Evolutionary conservation across 106 monocot genomes (phyloP), one percentile per base, ranked within the genome.

Genomic region (Dendrobium huoshanense): DNA sequence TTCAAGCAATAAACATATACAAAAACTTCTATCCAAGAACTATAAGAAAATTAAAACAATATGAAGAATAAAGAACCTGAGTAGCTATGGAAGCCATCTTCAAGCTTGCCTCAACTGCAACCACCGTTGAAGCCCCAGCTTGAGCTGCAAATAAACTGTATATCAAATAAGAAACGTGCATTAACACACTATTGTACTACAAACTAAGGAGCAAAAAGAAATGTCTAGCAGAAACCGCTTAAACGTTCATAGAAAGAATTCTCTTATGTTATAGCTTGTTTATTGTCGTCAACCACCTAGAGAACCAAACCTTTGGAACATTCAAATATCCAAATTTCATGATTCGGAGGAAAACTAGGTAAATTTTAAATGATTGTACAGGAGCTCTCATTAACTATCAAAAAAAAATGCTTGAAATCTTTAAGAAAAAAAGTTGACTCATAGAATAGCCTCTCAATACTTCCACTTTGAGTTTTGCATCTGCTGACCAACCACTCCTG

Each of bases 101-200:
- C 72, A 82, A 78, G 86, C 95, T 99, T 87, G 95, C 99, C 80
- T 99, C 99, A 80, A 99, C 90, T 59, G 99, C 88, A 86, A 99
- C 82, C 51, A 99, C 93, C 84, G 44, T 86, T 70, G 91, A 91
- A 80, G 99, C 99, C n/a, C 99, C 99, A 84, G 95, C 89, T 82
- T 93, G 90, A 74, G 99, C 95, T 48, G 99, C 95, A 90, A 99
- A 99, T 72, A 99, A 86, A 75, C 99, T 99, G 82, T 40, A 86
- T 22, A 48, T 73, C 84, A 27, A 67, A 78, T 55, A 44, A 74
- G 74, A 4, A 70, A 70, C 25, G 70, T 15, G 37, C 24, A 37
- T 33, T 33, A 70, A 70, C 33, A 33, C 27, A 7, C 9, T 65
- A 25, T 25, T 65, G 64, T 8, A 8, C 24, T 25, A 22, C 64